Percentiles rank a stretch among this genome's conserved stretches.
These are phyloP conservation scores for Auriscalpium orientale DNA, from an alignment of 768 basidiomycete species.

Conservation along the genomic window DNA sequence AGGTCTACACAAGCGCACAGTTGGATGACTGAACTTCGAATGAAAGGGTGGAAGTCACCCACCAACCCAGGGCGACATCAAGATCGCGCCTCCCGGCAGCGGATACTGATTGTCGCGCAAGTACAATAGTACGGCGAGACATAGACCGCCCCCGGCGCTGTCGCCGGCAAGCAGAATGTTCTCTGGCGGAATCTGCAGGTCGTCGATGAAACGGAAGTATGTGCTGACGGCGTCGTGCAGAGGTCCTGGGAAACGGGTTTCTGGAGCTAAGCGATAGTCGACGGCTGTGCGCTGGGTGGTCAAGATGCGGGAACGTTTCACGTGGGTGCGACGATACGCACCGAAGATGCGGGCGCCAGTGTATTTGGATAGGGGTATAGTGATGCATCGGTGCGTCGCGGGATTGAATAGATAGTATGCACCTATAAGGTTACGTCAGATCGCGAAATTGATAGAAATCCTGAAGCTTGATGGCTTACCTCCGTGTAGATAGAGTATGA, in stretches of 20 bases:
- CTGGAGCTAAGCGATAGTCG: slow-evolving; percentile 94
- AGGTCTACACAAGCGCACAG: slow-evolving; percentile 45
- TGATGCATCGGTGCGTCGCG: slow-evolving; percentile 82
- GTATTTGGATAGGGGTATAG: slow-evolving; percentile 85
- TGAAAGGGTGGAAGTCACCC: slow-evolving; percentile 25
- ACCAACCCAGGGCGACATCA: slow-evolving; percentile 97
- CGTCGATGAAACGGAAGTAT: slow-evolving; percentile 81
- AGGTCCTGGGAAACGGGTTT: slow-evolving; percentile 89
- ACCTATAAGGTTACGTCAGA: slow-evolving; percentile 34
- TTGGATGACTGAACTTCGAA: not conserved
- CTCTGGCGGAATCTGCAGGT: slow-evolving; percentile 84
- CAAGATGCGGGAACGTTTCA: not conserved
- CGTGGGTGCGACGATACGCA: slow-evolving; percentile 23
- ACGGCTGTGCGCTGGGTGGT: slow-evolving; percentile 46
- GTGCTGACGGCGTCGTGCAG: slow-evolving; percentile 78
- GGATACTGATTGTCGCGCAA: slow-evolving; percentile 86
- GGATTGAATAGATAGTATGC: slow-evolving; percentile 92
- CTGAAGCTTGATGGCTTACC: slow-evolving; percentile 43
- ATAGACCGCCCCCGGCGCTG: slow-evolving; percentile 87
- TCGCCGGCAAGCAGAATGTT: slow-evolving; percentile 88
- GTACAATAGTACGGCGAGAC: slow-evolving; percentile 85
- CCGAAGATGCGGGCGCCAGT: slow-evolving; percentile 86
- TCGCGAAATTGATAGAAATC: not conserved
- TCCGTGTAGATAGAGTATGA: slow-evolving; percentile 92
- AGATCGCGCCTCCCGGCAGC: slow-evolving; percentile 75